phyloP scores from a whole-genome alignment of 1,284 basidiomycete species.

The Ceratobasidium papillatum region DNA sequence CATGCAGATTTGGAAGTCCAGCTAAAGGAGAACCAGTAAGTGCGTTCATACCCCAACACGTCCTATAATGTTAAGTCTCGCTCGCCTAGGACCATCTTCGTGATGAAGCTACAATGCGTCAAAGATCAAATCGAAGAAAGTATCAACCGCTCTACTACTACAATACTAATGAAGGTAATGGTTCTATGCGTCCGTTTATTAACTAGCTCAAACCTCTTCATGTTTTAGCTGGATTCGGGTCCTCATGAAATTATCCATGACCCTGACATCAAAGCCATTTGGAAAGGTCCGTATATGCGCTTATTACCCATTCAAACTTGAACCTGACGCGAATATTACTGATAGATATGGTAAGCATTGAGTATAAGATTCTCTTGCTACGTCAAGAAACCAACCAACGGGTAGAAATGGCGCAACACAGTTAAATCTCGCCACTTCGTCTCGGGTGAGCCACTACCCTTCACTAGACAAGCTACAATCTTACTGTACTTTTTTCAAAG shows the following conservation, averaged over 20 bases:
- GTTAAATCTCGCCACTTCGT: slow-evolving; percentile 37
- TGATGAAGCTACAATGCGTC: slow-evolving; percentile 16
- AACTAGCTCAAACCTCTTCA: background rate
- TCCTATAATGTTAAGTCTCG: background rate
- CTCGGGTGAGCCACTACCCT: background rate
- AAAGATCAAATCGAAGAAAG: slow-evolving; percentile 16
- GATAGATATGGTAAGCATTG: slow-evolving; percentile 23
- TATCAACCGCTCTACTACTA: slow-evolving; percentile 19
- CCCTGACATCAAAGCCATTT: slow-evolving; percentile 26
- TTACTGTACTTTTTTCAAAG: background rate
- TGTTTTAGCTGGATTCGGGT: slow-evolving; percentile 10
- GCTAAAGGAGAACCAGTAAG: slow-evolving; percentile 33
- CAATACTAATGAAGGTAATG: slow-evolving; percentile 19
- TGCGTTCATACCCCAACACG: background rate
- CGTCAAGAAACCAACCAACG: background rate
- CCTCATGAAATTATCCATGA: slow-evolving; percentile 35
- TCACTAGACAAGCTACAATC: background rate
- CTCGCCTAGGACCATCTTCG: slow-evolving; percentile 11
- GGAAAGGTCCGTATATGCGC: slow-evolving; percentile 32
- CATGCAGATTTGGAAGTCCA: slow-evolving; percentile 22
- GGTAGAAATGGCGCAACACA: slow-evolving; percentile 20
- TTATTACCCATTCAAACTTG: background rate
- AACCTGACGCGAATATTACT: background rate
- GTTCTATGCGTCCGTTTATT: background rate
- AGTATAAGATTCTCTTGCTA: background rate